A percentile compares a stretch with the other conserved stretches of the same genome.
Conservation (phyloP, 768 basidiomycete genomes). For the Leccinellum rugosiceps region DNA sequence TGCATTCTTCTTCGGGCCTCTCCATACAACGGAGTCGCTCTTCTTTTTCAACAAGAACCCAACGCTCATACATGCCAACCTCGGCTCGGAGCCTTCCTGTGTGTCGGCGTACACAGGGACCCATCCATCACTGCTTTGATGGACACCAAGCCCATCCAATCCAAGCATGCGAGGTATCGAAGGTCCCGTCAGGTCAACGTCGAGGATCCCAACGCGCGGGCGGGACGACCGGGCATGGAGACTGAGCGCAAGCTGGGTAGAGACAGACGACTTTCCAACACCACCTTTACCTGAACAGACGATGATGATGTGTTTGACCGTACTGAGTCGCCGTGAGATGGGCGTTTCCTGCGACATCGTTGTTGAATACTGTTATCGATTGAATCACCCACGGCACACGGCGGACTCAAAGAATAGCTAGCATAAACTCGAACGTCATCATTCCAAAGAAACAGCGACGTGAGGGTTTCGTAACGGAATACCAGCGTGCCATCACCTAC, state of each 20-base stretch:
- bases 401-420: no score
- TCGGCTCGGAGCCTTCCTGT: slow-evolving; percentile 46
- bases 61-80: slow-evolving; percentile 94
- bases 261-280: slow-evolving; percentile 97
- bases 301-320: slow-evolving; percentile 83
- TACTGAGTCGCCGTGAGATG: slow-evolving; percentile 64
- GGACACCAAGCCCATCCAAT: slow-evolving; percentile 80
- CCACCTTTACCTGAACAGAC: slow-evolving; percentile 97
- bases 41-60: slow-evolving; percentile 90
- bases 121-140: slow-evolving; percentile 96
- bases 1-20: slow-evolving; percentile 97
- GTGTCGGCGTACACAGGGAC: slow-evolving; percentile 93
- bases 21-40: slow-evolving; percentile 94
- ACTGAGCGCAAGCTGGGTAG: slow-evolving; percentile 86
- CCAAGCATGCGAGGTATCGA: slow-evolving; percentile 96
- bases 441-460: not conserved
- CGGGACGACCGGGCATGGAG: slow-evolving; percentile 68
- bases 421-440: not conserved
- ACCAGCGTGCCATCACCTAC: not conserved
- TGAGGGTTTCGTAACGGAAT: slow-evolving; percentile 2
- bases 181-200: slow-evolving; percentile 91
- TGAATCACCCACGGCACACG: not conserved
- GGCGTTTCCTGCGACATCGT: slow-evolving; percentile 47
- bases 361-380: not conserved
- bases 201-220: slow-evolving; percentile 82